Evolutionary conservation across 306 rosid genomes (phyloP), one percentile per base, ranked within the genome.

Genomic region (Cicer chorassanicum): DNA sequence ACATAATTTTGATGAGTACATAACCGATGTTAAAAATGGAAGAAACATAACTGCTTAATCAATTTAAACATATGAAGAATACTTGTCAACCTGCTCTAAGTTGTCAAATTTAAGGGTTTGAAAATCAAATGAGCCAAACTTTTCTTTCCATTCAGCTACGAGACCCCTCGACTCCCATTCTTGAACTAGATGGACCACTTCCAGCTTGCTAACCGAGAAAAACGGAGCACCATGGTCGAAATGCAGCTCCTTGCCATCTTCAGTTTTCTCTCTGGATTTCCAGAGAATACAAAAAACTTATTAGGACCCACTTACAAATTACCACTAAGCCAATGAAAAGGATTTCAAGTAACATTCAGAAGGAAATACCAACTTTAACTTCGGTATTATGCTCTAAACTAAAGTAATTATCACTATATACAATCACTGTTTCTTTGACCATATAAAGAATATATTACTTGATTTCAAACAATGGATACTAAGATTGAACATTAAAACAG

Each of bases 151-250:
- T 86, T 85, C 89, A 75, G 96, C 94, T 45, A 87, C 86, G 7
- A 89, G 82, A 48, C 91, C 93, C 84, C 79, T 86, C 34, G 89
- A 77, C 72, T 91, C 93, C 98, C 97, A 93, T 73, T 89, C 96
- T 21, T 56, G 84, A 72, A 88, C 94, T 29, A 93, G 76, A 59
- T 68, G 34, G 46, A 70, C 63, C 42, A 83, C 88, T 49, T 90
- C 94, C 9, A 86, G 59, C 76, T 80, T 83, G 85, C 79, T 86
- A 76, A 85, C 93, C 6, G 83, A 83, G 83, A 93, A 93, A 86
- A 78, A 82, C 10, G 98, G 97, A 80, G 95, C 90, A 29, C 98
- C 96, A 15, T 94, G 97, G 81, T 94, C 97, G 72, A 94, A 94
- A 18, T 82, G 73, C 65, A 94, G 82, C 89, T 91, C 94, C 80